These are phyloP conservation scores for Endocarpon pusillum DNA, from an alignment of 495 filamentous ascomycete genomes.

Conservation along the genomic window DNA sequence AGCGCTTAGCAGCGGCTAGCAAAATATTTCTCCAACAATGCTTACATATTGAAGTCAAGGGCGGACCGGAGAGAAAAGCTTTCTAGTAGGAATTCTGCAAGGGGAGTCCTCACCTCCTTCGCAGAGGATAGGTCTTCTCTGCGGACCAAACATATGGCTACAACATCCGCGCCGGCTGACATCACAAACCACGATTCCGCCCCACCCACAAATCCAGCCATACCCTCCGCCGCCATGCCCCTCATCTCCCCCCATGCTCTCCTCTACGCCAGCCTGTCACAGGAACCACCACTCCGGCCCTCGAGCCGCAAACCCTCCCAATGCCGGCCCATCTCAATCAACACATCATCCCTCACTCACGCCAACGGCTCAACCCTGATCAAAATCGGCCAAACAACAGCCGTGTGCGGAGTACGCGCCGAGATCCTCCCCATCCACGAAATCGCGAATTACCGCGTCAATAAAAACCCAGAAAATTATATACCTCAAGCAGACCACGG, in stretches of 20 bases:
- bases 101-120: too few species aligned
- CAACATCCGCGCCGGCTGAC: too few species aligned
- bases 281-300: constrained; percentile 45
- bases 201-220: constrained; percentile 36
- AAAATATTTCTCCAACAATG: too few species aligned
- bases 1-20: too few species aligned
- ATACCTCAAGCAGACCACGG: constrained; percentile 5
- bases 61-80: too few species aligned
- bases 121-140: too few species aligned
- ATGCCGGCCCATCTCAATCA: constrained; percentile 51
- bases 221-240: constrained; percentile 70
- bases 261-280: constrained; percentile 70
- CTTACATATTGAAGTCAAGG: too few species aligned
- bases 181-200: constrained; percentile 1
- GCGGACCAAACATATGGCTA: too few species aligned
- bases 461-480: constrained; percentile 12
- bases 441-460: constrained; percentile 46
- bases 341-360: constrained; percentile 69
- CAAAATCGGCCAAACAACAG: constrained; percentile 71
- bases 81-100: too few species aligned
- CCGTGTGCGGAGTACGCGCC: constrained; percentile 76
- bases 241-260: constrained; percentile 78
- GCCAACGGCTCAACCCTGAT: constrained; percentile 79
- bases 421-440: constrained; percentile 61
- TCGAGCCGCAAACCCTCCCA: constrained; percentile 58